A percentile compares a stretch with the other conserved stretches of the same genome.
Evolutionary conservation across 495 filamentous ascomycete species (phyloP).

Genomic region (Xylaria cubensis): DNA sequence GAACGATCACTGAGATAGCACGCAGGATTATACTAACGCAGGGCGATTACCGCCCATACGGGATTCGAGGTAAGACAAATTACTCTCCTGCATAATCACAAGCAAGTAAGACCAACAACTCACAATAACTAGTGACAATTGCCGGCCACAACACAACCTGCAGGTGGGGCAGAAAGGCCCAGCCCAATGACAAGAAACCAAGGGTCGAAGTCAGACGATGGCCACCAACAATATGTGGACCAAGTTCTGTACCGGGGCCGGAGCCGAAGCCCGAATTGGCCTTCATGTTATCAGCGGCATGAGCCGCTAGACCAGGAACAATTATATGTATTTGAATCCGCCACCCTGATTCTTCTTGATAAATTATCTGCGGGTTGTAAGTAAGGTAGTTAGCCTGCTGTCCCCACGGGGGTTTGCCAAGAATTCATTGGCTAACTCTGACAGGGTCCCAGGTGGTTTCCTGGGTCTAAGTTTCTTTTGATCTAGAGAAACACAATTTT

Average conservation of each 20-base stretch:
- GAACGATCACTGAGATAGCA: not conserved
- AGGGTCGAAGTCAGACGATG: not conserved
- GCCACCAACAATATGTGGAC: not conserved
- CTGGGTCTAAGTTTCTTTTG: no score
- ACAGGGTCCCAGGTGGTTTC: not conserved
- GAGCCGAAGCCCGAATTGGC: no score
- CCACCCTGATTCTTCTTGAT: not conserved
- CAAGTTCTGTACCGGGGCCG: not conserved
- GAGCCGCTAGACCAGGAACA: not conserved
- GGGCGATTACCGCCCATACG: not conserved
- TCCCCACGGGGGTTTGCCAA: not conserved
- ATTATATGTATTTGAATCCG: not conserved
- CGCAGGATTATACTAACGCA: constrained; percentile 7
- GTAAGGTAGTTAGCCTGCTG: not conserved
- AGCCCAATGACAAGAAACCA: constrained; percentile 1
- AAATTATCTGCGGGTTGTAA: not conserved
- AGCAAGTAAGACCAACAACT: not conserved
- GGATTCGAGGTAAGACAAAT: not conserved
- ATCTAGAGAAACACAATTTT: no score
- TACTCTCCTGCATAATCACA: not conserved
- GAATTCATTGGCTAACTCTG: not conserved
- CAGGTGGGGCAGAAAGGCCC: not conserved
- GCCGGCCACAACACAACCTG: not conserved
- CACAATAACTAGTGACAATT: not conserved
- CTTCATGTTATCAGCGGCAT: not conserved